These are phyloP conservation scores for Penstemon barbatus DNA, from an alignment of 257 asterid species.

Conservation along the genomic window DNA sequence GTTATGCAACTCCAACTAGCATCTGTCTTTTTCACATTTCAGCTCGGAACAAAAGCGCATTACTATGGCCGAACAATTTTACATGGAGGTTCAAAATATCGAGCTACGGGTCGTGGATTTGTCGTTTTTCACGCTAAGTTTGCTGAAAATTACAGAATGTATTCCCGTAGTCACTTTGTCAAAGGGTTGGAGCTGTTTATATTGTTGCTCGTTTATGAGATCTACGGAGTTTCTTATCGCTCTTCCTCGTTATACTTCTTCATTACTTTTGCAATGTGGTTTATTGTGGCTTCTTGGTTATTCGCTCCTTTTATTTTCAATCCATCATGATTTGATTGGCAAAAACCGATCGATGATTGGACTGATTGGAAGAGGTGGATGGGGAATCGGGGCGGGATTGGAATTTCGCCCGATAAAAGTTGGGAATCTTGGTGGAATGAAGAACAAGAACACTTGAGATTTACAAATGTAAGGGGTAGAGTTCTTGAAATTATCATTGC, in stretches of 20 bases:
- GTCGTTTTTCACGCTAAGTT: conserved; percentile 92
- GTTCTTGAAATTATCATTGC: conserved; percentile 76
- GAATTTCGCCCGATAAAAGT: conserved; percentile 79
- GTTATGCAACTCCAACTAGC: conserved; percentile 98
- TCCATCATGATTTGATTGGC: conserved; percentile 99
- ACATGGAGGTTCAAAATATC: conserved; percentile 94
- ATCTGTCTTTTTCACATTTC: conserved; percentile 93
- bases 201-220: conserved; percentile 68
- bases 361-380: conserved; percentile 98
- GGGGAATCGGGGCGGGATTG: conserved; percentile 99
- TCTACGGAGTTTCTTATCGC: conserved; percentile 72
- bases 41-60: conserved; percentile 95
- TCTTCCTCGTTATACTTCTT: conserved; percentile 69
- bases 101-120: conserved; percentile 96
- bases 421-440: conserved; percentile 99
- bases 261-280: conserved; percentile 91
- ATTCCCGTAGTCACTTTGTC: conserved; percentile 95
- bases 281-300: conserved; percentile 88
- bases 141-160: conserved; percentile 87
- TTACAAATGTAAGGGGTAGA: conserved; percentile 72
- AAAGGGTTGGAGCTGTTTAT: conserved; percentile 90
- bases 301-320: conserved; percentile 97
- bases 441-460: conserved; percentile 86
- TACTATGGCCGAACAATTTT: conserved; percentile 81
- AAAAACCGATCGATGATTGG: conserved; percentile 97